phyloP scores from a whole-genome alignment of 2,329 filamentous ascomycete species.

The Fusarium sambucinum region DNA sequence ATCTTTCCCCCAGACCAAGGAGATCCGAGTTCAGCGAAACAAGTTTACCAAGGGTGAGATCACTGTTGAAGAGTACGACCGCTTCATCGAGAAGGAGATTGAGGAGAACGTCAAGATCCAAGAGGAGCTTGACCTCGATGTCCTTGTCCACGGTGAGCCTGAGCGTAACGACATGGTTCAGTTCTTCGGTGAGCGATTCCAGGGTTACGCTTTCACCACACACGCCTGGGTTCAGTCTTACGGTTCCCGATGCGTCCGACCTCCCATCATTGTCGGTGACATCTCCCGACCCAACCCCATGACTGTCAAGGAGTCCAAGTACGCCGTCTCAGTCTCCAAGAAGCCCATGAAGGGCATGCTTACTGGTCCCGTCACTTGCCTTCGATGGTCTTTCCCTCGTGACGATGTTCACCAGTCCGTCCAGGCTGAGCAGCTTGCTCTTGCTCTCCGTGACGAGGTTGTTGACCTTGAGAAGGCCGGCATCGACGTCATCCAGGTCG shows the following conservation, averaged over 20 bases:
- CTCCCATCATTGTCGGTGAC: conserved; percentile 98
- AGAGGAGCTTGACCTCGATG: conserved; percentile 96
- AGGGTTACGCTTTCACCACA: conserved; percentile 98
- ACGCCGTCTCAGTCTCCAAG: conserved; percentile 93
- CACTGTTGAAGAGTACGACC: conserved; percentile 90
- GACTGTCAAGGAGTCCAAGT: conserved; percentile 99
- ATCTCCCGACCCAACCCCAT: conserved; percentile 96
- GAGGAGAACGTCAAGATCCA: conserved; percentile 94
- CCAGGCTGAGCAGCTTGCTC: conserved; percentile 97
- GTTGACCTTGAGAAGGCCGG: conserved; percentile 97
- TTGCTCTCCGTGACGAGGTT: conserved; percentile 98
- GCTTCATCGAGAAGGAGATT: conserved; percentile 99
- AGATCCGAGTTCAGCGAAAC: conserved; percentile 96
- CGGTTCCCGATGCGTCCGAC: conserved; percentile 97
- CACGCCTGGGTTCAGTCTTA: conserved; percentile 99
- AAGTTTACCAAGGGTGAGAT: conserved; percentile 99
- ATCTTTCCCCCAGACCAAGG: conserved; percentile 99
- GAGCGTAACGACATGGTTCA: conserved; percentile 99
- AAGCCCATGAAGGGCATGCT: conserved; percentile 99
- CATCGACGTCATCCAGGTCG: conserved; percentile 98
- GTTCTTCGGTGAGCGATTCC: conserved; percentile 98
- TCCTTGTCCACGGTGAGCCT: conserved; percentile 98
- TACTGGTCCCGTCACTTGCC: conserved; percentile 97
- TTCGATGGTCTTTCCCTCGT: conserved; percentile 99
- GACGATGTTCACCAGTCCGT: conserved; percentile 99